phyloP scores from a whole-genome alignment of 2,329 filamentous ascomycete genomes.

The Alternaria sp. region DNA sequence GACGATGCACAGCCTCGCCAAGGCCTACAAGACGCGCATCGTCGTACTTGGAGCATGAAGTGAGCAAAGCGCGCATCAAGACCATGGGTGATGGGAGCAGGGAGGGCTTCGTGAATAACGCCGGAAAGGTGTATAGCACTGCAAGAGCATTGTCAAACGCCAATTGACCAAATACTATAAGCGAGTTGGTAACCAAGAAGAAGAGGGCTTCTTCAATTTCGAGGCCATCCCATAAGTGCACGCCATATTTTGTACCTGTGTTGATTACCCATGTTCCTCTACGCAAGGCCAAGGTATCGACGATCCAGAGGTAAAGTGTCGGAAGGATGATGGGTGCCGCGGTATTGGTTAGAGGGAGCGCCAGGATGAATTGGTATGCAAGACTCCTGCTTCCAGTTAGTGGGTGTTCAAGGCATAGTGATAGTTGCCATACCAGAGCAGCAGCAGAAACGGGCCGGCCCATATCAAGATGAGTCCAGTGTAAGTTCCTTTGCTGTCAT shows the following conservation, averaged over 20 bases:
- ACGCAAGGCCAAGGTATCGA: constrained; percentile 72
- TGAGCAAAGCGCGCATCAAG: constrained; percentile 63
- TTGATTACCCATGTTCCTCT: constrained; percentile 77
- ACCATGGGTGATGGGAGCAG: constrained; percentile 58
- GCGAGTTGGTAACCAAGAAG: constrained; percentile 73
- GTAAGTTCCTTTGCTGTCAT: constrained; percentile 66
- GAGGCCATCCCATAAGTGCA: constrained; percentile 69
- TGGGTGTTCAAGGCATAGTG: not conserved
- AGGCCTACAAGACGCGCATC: constrained; percentile 66
- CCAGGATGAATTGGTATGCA: constrained; percentile 69
- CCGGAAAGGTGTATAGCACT: constrained; percentile 69
- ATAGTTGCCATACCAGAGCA: constrained; percentile 62
- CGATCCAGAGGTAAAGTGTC: constrained; percentile 75
- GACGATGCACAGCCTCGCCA: constrained; percentile 64
- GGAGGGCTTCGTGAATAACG: constrained; percentile 62
- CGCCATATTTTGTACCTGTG: constrained; percentile 70
- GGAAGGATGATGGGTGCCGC: constrained; percentile 68
- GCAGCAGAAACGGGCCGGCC: constrained; percentile 70
- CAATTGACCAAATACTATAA: constrained; percentile 74
- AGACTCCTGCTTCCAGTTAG: constrained; percentile 57
- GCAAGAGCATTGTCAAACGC: constrained; percentile 75
- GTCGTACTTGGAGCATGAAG: constrained; percentile 62
- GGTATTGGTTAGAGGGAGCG: constrained; percentile 66
- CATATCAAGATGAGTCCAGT: constrained; percentile 74
- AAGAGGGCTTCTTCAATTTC: constrained; percentile 79